Base-by-base conservation (phyloP, 805 yeast species). In the Starmerella apicola region DNA sequence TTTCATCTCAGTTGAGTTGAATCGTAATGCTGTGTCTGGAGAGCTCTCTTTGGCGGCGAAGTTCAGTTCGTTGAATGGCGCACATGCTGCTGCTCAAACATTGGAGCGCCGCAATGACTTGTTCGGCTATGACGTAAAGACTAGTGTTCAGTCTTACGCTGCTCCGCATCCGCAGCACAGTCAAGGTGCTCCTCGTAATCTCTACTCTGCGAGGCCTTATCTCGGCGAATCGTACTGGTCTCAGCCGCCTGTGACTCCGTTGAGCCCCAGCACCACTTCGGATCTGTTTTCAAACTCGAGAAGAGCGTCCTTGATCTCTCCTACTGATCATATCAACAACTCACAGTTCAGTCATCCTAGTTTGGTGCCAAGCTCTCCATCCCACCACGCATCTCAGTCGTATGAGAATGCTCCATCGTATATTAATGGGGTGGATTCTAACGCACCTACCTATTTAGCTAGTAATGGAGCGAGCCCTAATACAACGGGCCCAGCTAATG, bases 1-100 rank as follows among this genome's bases (percentile, higher is more conserved):
- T 29, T 62, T 54, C 39, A 26, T 58, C 25, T 43, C 51, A 25
- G 45, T 56, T 31, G 67, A 63, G 34, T 39, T 63, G 20, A 50
- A 47, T 31, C 50, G 56, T 21, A 54, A 56, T 15, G 48, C 52
- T n/a, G 48, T 49, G 9, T 52, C 60, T 12, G 45, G 52, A 13
- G 44, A 42, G 10, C 37, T 51, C 19, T 38, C 49, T 18, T 54
- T 56, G 22, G 32, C 36, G 17, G 64, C 58, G 6, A 55, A 49
- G 35, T 60, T 60, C 53, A 46, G 48, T 24, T 41, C 54, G 20
- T 38, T 42, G 28, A 50, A 42, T 15, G 54, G 55, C 16, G 61
- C 64, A 2, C 44, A 52, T 12, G 50, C 52, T 5, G 62, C 59
- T 3, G 51, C 47, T 21, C 43, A 44, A 13, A 36, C 48, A 9